phyloP scores from a whole-genome alignment of 179 eudicot genomes.

The Spergularia azorica region DNA sequence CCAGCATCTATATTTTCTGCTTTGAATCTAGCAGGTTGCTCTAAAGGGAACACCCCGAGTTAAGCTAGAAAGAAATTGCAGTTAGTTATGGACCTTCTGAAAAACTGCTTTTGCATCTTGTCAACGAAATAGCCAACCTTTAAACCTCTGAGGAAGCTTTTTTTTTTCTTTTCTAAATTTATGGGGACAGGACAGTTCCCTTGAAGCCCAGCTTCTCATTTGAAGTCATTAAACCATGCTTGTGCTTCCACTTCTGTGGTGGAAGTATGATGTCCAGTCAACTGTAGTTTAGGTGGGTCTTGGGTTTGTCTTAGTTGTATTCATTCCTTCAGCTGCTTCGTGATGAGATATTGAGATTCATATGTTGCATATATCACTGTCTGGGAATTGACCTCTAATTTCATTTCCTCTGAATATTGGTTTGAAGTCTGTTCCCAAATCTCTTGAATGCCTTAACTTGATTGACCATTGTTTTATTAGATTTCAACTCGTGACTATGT shows the following conservation, averaged over 20 bases:
- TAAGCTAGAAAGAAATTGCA: conserved; percentile 1
- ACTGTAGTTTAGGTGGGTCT: not conserved
- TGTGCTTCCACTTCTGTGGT: not conserved
- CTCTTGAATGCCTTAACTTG: conserved; percentile 11
- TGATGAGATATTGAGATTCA: not conserved
- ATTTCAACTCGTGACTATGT: conserved; percentile 78
- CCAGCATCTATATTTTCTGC: no score
- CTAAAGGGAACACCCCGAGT: not conserved
- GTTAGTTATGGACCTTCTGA: not conserved
- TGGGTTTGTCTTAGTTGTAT: not conserved
- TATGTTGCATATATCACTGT: conserved; percentile 8
- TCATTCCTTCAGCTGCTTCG: not conserved
- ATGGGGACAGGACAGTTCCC: not conserved
- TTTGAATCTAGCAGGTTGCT: no score
- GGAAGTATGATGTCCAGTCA: not conserved
- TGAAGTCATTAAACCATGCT: not conserved
- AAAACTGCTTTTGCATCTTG: not conserved
- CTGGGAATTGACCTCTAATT: not conserved
- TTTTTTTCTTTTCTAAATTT: no score
- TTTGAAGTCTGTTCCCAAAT: not conserved
- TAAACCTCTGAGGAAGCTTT: no score
- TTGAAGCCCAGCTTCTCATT: not conserved
- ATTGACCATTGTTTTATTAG: conserved; percentile 36
- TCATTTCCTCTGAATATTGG: not conserved
- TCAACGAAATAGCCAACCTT: not conserved